Conservation (phyloP, 208 protist species). For the Vickermania ingenoplastis region DNA sequence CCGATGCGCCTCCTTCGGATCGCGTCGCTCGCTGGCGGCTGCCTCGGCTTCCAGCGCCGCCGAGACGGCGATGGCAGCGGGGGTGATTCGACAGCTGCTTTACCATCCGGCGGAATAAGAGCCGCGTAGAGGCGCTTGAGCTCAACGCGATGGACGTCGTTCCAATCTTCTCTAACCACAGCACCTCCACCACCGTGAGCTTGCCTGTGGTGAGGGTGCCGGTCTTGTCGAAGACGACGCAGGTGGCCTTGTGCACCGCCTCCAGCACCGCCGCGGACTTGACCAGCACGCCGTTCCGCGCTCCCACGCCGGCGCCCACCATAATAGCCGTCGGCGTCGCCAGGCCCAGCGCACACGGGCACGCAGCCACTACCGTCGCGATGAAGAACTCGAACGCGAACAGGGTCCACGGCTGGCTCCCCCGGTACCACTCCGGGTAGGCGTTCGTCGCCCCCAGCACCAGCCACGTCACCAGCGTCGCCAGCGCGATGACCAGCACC, state of each 20-base stretch:
- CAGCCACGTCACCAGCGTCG: constrained; percentile 90
- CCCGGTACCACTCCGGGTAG: constrained; percentile 61
- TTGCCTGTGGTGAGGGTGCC: constrained; percentile 84
- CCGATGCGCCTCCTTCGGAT: too few relatives aligned
- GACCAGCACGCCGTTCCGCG: constrained; percentile 87
- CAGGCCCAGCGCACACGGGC: constrained; percentile 95
- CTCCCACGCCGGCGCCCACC: constrained; percentile 94
- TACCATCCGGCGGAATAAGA: too few relatives aligned
- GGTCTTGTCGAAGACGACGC: constrained; percentile 87
- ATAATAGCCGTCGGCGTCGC: constrained; percentile 96
- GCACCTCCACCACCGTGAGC: constrained; percentile 44
- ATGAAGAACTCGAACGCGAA: constrained; percentile 94
- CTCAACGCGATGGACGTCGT: too few relatives aligned
- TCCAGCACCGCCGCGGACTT: constrained; percentile 91
- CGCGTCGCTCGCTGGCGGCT: background rate
- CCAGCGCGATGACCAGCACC: constrained; percentile 80
- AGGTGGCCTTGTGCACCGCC: constrained; percentile 46
- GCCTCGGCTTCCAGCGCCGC: constrained; percentile 8
- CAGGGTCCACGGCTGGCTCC: constrained; percentile 22
- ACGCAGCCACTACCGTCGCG: constrained; percentile 92
- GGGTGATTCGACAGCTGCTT: constrained; percentile 81
- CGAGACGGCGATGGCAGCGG: constrained; percentile 75
- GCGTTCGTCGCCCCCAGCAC: constrained; percentile 39
- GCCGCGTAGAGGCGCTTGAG: too few relatives aligned
- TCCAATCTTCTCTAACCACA: too few relatives aligned